phyloP scores from a whole-genome alignment of 169 alveolate genomes.

The Eimeria maxima region DNA sequence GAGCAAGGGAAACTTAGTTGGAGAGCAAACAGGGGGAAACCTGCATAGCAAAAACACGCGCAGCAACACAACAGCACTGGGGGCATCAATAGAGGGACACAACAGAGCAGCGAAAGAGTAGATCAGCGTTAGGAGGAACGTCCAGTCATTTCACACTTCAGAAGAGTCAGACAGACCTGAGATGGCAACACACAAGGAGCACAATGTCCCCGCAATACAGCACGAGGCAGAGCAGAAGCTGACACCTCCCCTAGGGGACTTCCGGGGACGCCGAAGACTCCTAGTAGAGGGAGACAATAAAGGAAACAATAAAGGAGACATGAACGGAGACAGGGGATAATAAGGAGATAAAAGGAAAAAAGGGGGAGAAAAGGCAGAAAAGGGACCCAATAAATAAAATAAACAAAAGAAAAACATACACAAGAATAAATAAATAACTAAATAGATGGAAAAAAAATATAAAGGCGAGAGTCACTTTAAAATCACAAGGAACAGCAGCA shows the following conservation, averaged over 20 bases:
- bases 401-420: too few relatives aligned
- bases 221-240: neutral
- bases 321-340: too few relatives aligned
- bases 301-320: too few relatives aligned
- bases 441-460: too few relatives aligned
- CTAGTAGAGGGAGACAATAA: neutral
- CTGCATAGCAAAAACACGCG: neutral
- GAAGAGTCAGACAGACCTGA: neutral
- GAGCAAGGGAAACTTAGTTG: neutral
- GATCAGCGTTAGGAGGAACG: neutral
- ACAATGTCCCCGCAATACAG: neutral
- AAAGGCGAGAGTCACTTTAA: too few relatives aligned
- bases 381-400: too few relatives aligned
- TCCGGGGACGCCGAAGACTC: neutral
- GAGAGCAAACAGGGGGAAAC: neutral
- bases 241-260: neutral
- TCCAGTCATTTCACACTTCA: neutral
- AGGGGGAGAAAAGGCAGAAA: too few relatives aligned
- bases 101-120: neutral
- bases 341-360: too few relatives aligned
- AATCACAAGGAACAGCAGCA: too few relatives aligned
- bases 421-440: too few relatives aligned
- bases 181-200: neutral
- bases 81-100: neutral
- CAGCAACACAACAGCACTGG: neutral